Evolutionary conservation across 2,329 filamentous ascomycete genomes (phyloP), one percentile per base, ranked within the genome.

Genomic region (Cladophialophora psammophila): DNA sequence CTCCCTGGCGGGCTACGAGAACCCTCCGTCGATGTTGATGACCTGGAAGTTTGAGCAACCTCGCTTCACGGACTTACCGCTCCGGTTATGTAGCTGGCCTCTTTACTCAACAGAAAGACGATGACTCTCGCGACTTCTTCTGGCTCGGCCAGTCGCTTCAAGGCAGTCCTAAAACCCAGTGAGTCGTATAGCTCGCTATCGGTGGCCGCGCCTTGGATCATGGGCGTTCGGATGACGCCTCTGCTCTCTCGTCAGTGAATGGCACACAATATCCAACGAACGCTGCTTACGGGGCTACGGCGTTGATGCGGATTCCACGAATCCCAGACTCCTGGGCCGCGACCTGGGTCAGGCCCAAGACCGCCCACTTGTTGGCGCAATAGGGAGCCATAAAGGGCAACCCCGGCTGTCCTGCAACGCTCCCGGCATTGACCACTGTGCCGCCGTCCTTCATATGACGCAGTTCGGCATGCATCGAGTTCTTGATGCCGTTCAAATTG

Each of bases 311-410:
- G 36, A 80, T 78, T 4, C 73, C 73, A 5, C 69, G 66, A 10
- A 68, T 62, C 0, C 75, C 77, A 13, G 71, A 72, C 62, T 79
- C 77, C 32, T 70, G 74, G 5, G 78, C 74, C 1, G 76, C 77
- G 60, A 73, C 68, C 53, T 81, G 82, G 9, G 80, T 82, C 63
- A 83, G 74, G 2, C 80, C 81, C 7, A 83, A 72, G 6, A 83
- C 67, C 2, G 74, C 81, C 67, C 79, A 81, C 66, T 83, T 83
- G 5, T 77, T 75, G 1, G 76, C 75, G 8, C 76, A 79, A 65
- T 82, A 82, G 2, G 81, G 78, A 1, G 78, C 77, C 71, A 78
- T 32, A 13, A 31, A 35, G 2, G 64, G 36, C 15, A 12, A 31
- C n/a, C 59, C 64, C 9, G 15, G 18, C 31, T 35, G 35, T 35